Evolutionary conservation across 495 filamentous ascomycete species (phyloP), one percentile per base, ranked within the genome.

Genomic region (Hyaloscypha hepaticicola): DNA sequence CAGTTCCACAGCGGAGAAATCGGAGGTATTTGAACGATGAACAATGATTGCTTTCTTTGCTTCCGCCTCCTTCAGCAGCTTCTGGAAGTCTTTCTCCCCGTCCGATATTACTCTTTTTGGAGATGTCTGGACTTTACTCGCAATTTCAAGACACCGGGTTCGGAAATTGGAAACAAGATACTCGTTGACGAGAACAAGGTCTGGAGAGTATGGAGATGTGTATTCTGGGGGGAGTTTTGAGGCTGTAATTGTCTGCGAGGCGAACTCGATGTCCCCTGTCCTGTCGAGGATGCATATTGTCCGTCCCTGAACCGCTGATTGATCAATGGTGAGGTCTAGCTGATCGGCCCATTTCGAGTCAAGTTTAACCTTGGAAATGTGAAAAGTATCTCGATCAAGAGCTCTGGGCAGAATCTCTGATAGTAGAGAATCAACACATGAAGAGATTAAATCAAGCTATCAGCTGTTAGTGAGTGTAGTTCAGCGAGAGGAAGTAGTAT

Each of bases 141-240:
- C 67, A 49, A 52, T 41, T 19, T 63, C 26, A 19, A 63, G 4
- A 60, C 52, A 59, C 0, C 52, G 51, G 6, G 28, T 19, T 0
- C 24, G 19, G 38, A 69, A 69, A 9, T 48, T 28, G 2, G 55
- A 33, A 8, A 19, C 24, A 26, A 71, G 27, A 21, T 55, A 71
- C 19, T 71, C 69, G 48, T 71, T 71, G 21, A 71, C 66, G 12
- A 71, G 24, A 0, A 71, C 58, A 3, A 68, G 28, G 58, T 71
- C 69, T 26, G 66, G 69, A 14, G 65, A 45, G 48, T 68, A 71
- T 21, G 65, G 65, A 19, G 65, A 68, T 2, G 3, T 24, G 5
- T 53, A 55, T 3, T 58, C 0, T 12, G 60, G 50, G 14, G 8
- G 25, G 9, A 58, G 26, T 7, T 63, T 26, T 2, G 65, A 26